Base-by-base conservation (phyloP, 2,329 filamentous ascomycete species). In the Colletotrichum echinochloae region DNA sequence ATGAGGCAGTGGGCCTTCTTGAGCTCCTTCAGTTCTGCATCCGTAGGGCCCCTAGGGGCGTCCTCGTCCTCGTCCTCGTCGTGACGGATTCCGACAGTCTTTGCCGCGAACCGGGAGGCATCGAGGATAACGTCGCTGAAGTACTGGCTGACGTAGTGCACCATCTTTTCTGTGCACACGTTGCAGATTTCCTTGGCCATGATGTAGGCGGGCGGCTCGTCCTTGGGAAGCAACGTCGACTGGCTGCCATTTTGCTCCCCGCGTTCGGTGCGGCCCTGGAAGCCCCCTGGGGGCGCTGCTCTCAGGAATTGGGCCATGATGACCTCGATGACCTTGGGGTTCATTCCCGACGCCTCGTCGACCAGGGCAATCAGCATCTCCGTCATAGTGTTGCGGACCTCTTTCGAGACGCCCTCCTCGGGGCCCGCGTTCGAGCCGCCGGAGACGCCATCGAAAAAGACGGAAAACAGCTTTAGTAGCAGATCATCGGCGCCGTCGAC, bases 91-190 rank as follows among this genome's bases (percentile, higher is more conserved):
- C 88, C 88, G 73, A 90, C 91, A 64, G 84, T 73, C 74, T 87
- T 85, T 12, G 83, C 83, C 26, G 83, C 84, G 55, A 89, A 86
- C 16, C 84, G 89, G 46, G 91, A 94, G 4, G 94, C 93, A 77
- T 98, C 94, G 72, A 98, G 90, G 68, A 99, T 97, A 61, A 98
- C 94, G 66, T 97, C 94, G 81, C 94, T 97, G 79, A 99, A 99
- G 80, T 98, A 99, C 77, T 97, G 94, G 74, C 94, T 95, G 66
- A 98, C 92, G 74, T 97, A 94, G 72, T 94, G 92, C 1, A 94
- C 92, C 95, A 99, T 98, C 81, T 97, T 97, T 75, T 98, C 95
- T 0, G 93, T 90, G 75, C 91, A 97, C 23, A 89, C 89, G 76
- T 94, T 96, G 83, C 96, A 99, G 54, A 99, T 91, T 2, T 93